Conservation (phyloP, 108 stramenopile genomes). For the Cyclotella kingstonii region DNA sequence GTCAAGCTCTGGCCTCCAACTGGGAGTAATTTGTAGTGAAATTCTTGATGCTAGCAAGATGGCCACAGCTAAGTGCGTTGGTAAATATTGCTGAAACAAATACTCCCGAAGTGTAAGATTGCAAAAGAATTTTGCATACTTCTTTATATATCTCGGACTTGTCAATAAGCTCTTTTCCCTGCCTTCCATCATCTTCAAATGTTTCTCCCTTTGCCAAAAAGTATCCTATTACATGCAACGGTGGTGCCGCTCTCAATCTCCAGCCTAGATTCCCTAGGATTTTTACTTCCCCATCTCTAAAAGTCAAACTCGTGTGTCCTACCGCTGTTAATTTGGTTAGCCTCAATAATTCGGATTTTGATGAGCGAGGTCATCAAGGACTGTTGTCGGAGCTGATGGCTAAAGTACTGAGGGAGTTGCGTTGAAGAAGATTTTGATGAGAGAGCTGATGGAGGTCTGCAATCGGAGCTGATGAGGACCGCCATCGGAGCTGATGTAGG, state of each 20-base stretch:
- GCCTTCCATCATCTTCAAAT: conserved; percentile 83
- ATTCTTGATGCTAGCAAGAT: conserved; percentile 79
- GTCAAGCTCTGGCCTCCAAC: conserved; percentile 81
- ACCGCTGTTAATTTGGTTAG: conserved; percentile 72
- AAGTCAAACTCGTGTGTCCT: conserved; percentile 77
- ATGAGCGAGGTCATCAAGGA: too few species aligned
- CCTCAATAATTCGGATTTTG: conserved; percentile 75
- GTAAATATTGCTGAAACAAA: conserved; percentile 84
- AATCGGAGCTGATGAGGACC: too few species aligned
- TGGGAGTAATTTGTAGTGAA: conserved; percentile 73
- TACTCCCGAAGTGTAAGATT: conserved; percentile 92
- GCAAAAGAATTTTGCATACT: conserved; percentile 94
- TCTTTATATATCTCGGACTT: conserved; percentile 90
- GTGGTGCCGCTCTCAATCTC: conserved; percentile 78
- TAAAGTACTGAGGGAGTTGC: too few species aligned
- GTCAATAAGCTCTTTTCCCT: conserved; percentile 75
- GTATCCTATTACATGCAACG: conserved; percentile 80
- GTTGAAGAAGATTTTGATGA: too few species aligned
- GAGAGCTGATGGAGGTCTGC: too few species aligned
- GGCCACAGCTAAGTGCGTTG: conserved; percentile 83
- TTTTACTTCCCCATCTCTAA: conserved; percentile 84
- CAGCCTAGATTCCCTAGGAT: conserved; percentile 74
- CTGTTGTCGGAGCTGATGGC: too few species aligned
- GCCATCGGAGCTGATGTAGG: too few species aligned
- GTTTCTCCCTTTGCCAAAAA: conserved; percentile 76